Evolutionary conservation across 805 yeast species (phyloP).

Genomic region (Saccharomyces paradoxus): DNA sequence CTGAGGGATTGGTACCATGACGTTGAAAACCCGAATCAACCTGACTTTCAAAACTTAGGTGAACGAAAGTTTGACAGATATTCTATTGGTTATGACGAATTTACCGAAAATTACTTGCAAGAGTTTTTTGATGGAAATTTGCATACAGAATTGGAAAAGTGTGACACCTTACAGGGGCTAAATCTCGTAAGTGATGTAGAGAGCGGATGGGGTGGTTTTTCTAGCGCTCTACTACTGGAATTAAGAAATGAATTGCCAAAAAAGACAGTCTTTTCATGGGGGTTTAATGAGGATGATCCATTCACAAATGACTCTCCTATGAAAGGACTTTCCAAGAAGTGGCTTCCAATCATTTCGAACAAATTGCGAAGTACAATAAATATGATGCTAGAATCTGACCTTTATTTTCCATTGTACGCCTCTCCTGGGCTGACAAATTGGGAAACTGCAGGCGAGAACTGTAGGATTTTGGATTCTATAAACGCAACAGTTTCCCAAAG

Average conservation of each 20-base stretch:
- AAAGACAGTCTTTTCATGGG: slow-evolving; percentile 41
- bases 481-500: slow-evolving; percentile 16
- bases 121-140: slow-evolving; percentile 54
- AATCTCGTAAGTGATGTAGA: slow-evolving; percentile 65
- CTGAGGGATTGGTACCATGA: slow-evolving; percentile 52
- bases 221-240: slow-evolving; percentile 42
- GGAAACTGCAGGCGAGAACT: slow-evolving; percentile 22
- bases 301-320: slow-evolving; percentile 4
- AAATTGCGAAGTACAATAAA: slow-evolving; percentile 41
- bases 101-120: slow-evolving; percentile 31
- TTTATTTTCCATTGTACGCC: slow-evolving; percentile 47
- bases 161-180: slow-evolving; percentile 68
- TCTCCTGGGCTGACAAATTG: slow-evolving; percentile 19
- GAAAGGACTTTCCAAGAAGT: neutral
- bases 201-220: slow-evolving; percentile 78
- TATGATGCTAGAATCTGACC: slow-evolving; percentile 40
- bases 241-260: slow-evolving; percentile 64
- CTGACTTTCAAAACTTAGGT: slow-evolving; percentile 22
- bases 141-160: slow-evolving; percentile 58
- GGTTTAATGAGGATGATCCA: slow-evolving; percentile 28
- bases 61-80: slow-evolving; percentile 36
- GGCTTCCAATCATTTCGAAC: slow-evolving; percentile 23
- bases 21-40: slow-evolving; percentile 19
- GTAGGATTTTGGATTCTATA: slow-evolving; percentile 20
- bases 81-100: slow-evolving; percentile 57